Percentiles rank a stretch among this genome's conserved stretches.
Conservation (phyloP, 768 basidiomycete species). For the Scleroderma citrinum region DNA sequence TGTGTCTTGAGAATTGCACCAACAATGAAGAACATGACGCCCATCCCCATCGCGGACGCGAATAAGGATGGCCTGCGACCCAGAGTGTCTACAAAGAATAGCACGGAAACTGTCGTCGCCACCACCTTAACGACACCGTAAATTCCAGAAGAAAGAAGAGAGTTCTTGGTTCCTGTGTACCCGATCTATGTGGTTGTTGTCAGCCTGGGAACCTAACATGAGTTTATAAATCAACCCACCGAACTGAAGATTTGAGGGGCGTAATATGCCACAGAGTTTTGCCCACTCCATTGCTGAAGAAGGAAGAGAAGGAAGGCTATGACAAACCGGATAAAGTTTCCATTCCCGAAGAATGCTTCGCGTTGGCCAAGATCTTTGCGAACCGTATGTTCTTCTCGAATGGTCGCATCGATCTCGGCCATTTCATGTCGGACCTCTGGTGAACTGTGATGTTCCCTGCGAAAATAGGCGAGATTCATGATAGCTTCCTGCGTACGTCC, state of each 20-base stretch:
- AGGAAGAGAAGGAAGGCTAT: conserved; percentile 79
- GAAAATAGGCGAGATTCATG: conserved; percentile 58
- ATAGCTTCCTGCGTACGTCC: conserved; percentile 50
- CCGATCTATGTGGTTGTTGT: not conserved
- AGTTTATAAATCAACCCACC: conserved; percentile 32
- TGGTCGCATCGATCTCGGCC: conserved; percentile 78
- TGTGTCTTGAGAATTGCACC: conserved; percentile 80
- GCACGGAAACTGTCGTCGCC: conserved; percentile 34
- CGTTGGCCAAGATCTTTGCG: conserved; percentile 58
- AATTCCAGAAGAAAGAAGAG: conserved; percentile 40
- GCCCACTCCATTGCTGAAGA: conserved; percentile 80
- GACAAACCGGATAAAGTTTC: conserved; percentile 77
- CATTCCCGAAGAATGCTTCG: conserved; percentile 76
- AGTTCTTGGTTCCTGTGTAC: conserved; percentile 36
- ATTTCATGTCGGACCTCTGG: conserved; percentile 51
- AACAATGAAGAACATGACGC: conserved; percentile 69
- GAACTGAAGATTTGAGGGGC: conserved; percentile 69
- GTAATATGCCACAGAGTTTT: conserved; percentile 77
- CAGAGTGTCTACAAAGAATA: conserved; percentile 42
- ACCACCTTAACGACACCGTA: conserved; percentile 38
- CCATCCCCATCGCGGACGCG: conserved; percentile 75
- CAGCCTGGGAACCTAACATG: not conserved
- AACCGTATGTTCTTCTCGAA: conserved; percentile 64
- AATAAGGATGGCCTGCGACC: conserved; percentile 55
- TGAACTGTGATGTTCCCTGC: conserved; percentile 38